These are phyloP conservation scores for Kokia cookei DNA, from an alignment of 441 rosid species.

Conservation along the genomic window DNA sequence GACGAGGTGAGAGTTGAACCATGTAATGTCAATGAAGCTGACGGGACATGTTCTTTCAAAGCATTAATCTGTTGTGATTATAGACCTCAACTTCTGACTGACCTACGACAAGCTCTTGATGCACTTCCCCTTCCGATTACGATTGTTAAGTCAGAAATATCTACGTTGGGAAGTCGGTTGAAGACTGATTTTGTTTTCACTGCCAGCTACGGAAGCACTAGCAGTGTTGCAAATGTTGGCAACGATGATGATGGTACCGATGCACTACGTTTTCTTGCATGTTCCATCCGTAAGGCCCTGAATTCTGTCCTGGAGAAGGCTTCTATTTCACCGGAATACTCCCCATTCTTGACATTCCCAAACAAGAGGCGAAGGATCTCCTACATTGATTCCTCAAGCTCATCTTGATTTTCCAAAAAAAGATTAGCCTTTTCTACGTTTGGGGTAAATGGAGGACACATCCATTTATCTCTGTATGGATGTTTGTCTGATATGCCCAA, in stretches of 20 bases:
- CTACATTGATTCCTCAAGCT: constrained; percentile 39
- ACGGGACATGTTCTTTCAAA: constrained; percentile 31
- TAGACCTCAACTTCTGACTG: constrained; percentile 46
- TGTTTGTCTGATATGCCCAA: background rate
- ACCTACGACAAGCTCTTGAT: constrained; percentile 43
- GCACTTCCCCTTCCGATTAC: constrained; percentile 28
- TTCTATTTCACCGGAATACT: constrained; percentile 27
- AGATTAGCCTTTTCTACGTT: background rate
- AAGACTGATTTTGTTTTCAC: constrained; percentile 35
- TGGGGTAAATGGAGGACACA: background rate
- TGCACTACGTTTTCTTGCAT: constrained; percentile 12
- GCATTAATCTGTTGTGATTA: constrained; percentile 58
- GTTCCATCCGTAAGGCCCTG: constrained; percentile 40
- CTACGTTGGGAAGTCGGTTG: constrained; percentile 45
- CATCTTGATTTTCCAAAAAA: constrained; percentile 30
- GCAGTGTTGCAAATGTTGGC: background rate
- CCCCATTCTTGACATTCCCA: constrained; percentile 36
- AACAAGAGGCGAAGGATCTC: constrained; percentile 48
- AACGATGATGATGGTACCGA: constrained; percentile 3
- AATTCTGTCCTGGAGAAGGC: constrained; percentile 40
- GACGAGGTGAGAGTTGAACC: constrained; percentile 58
- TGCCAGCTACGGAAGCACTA: constrained; percentile 7
- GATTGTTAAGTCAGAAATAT: constrained; percentile 39
- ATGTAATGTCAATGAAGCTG: constrained; percentile 1
- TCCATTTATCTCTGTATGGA: background rate